Percentiles rank a stretch among this genome's conserved stretches.
These are phyloP conservation scores for Poa annua DNA, from an alignment of 176 grass and related monocot genomes.

Conservation along the genomic window DNA sequence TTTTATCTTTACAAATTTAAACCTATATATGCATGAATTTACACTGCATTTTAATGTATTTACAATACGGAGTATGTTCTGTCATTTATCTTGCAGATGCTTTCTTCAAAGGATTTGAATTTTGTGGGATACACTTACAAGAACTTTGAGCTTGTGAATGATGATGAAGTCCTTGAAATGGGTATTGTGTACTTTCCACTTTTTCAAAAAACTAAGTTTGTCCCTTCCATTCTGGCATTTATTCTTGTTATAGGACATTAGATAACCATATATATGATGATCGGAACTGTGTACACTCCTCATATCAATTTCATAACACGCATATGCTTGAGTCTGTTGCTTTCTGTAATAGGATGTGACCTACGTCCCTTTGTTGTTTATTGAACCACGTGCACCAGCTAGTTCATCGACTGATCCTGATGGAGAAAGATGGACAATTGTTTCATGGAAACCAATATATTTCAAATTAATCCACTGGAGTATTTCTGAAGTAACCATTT, in stretches of 20 bases:
- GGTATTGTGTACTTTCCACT: constrained; percentile 49
- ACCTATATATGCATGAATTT: constrained; percentile 20
- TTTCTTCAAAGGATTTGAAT: constrained; percentile 97
- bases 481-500: not conserved
- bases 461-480: not conserved
- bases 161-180: constrained; percentile 81
- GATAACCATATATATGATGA: not conserved
- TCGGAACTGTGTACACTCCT: not conserved
- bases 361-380: not conserved
- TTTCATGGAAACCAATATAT: not conserved
- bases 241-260: not conserved
- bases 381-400: not conserved
- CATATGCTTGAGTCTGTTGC: not conserved
- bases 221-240: not conserved
- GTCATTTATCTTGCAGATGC: constrained; percentile 64
- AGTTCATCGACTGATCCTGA: not conserved
- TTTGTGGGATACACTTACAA: constrained; percentile 99
- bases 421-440: not conserved
- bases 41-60: not conserved
- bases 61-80: not conserved
- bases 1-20: not conserved
- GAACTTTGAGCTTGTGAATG: constrained; percentile 97
- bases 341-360: not conserved
- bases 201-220: constrained; percentile 21
- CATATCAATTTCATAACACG: not conserved